Evolutionary conservation across 73 alveolate genomes (phyloP), one percentile per base, ranked within the genome.

Genomic region (Symbiodinium natans): DNA sequence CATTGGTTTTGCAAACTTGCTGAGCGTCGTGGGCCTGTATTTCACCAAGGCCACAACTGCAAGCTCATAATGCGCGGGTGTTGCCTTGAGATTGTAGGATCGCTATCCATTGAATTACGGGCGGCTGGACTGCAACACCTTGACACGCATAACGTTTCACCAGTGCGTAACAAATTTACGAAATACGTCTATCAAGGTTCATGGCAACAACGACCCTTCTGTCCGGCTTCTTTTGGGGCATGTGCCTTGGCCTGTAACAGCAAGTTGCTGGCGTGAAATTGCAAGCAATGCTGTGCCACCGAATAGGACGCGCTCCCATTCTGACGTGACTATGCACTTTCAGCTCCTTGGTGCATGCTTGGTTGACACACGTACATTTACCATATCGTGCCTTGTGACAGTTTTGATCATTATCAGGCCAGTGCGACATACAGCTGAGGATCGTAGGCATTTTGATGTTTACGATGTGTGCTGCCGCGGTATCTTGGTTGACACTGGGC

Each of bases 21-120:
- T 63, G 77, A 63, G 77, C 31, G 77, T 63, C 36, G 77, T 63
- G 77, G 77, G 77, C 34, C 77, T 63, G 36, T 63, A 63, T 27
- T 63, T 63, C 9, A 34, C 77, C 15, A 63, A 63, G 77, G 77
- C 77, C 59, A 13, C 59, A 46, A 46, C n/a, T n/a, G n/a, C n/a
- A n/a, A 46, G 6, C 59, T 46, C 13, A 46, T 13, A 46, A 46
- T 46, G 59, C n/a, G n/a, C n/a, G n/a, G n/a, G n/a, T n/a, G n/a
- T n/a, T 52, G 68, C 13, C 68, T 10, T 27, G 68, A 21, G 68
- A 52, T 52, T 21, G 13, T 11, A 63, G 77, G 77, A 63, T 34
- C 17, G 77, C 36, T 63, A 63, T 6, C 77, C 77, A 11, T 7
- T 34, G 10, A 63, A 63, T 34, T 63, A 63, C 13, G 31, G 17